phyloP scores from a whole-genome alignment of 2,329 filamentous ascomycete species.

The Paraphoma sp. region DNA sequence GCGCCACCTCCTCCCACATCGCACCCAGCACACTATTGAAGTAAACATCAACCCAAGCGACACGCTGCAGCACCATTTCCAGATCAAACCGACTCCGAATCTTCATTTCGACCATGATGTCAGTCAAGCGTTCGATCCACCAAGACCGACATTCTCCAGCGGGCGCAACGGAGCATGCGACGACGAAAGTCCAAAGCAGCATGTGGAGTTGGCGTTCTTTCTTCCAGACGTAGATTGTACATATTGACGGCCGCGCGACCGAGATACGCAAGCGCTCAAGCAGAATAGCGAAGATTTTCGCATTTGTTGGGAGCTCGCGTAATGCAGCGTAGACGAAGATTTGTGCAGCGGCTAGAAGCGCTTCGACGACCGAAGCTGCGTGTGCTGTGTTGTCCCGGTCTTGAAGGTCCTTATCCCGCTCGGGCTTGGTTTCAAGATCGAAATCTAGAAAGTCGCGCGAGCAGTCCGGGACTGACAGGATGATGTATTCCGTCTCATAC shows the following conservation, averaged over 20 bases:
- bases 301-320: conserved; percentile 24
- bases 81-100: conserved; percentile 11
- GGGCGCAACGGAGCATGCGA: conserved; percentile 18
- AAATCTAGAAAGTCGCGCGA: conserved; percentile 23
- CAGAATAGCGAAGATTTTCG: conserved; percentile 29
- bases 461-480: conserved; percentile 27
- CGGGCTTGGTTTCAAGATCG: conserved; percentile 6
- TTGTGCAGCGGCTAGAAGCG: conserved; percentile 22
- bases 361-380: conserved; percentile 27
- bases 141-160: conserved; percentile 9
- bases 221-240: conserved; percentile 16
- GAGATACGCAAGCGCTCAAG: conserved; percentile 17
- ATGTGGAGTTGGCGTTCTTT: conserved; percentile 22
- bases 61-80: conserved; percentile 14
- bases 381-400: conserved; percentile 12
- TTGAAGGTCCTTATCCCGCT: conserved; percentile 1
- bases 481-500: conserved; percentile 28
- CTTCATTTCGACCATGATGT: conserved; percentile 16
- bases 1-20: conserved; percentile 17
- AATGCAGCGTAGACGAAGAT: conserved; percentile 32
- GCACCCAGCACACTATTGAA: conserved; percentile 15
- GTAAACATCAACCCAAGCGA: conserved; percentile 32
- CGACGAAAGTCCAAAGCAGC: conserved; percentile 30
- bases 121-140: conserved; percentile 23
- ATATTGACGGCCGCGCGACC: conserved; percentile 12